phyloP scores from a whole-genome alignment of 2,329 filamentous ascomycete genomes.

The Rutstroemia sp. region DNA sequence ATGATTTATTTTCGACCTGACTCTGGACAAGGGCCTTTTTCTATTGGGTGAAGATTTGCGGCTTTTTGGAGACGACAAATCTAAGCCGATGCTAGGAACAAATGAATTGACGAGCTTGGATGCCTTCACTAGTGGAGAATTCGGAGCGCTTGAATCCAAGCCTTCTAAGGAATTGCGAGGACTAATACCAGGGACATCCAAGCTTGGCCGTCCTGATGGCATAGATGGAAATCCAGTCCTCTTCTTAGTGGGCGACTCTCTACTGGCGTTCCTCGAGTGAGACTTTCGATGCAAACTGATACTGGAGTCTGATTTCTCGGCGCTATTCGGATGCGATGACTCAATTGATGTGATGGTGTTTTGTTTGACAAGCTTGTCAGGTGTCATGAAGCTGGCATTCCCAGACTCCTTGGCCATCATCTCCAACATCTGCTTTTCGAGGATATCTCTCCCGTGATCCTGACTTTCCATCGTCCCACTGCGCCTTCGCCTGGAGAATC shows the following conservation, averaged over 20 bases:
- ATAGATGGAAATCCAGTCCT: conserved; percentile 14
- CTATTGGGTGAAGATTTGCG: conserved; percentile 56
- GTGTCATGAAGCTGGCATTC: conserved; percentile 16
- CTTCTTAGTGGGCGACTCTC: conserved; percentile 13
- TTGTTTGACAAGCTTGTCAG: conserved; percentile 13
- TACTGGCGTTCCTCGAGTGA: conserved; percentile 14
- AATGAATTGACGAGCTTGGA: conserved; percentile 30
- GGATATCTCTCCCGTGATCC: conserved; percentile 43
- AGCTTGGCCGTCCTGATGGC: conserved; percentile 31
- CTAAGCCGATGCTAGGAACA: conserved; percentile 48
- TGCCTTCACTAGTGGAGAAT: conserved; percentile 24
- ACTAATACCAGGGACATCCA: conserved; percentile 40
- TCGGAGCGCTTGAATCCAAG: conserved; percentile 36
- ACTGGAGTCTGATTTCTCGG: conserved; percentile 11
- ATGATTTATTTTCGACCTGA: conserved; percentile 33
- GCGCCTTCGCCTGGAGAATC: conserved; percentile 32
- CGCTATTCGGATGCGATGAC: conserved; percentile 8
- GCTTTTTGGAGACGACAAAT: conserved; percentile 56
- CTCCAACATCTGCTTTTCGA: conserved; percentile 56
- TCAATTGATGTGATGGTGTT: conserved; percentile 14
- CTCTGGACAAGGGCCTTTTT: conserved; percentile 40
- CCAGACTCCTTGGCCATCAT: conserved; percentile 48
- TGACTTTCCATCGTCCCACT: conserved; percentile 37
- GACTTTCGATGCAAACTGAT: conserved; percentile 15
- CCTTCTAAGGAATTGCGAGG: conserved; percentile 35